Evolutionary conservation across 2,329 filamentous ascomycete genomes (phyloP).

Genomic region (Colletotrichum trifolii): DNA sequence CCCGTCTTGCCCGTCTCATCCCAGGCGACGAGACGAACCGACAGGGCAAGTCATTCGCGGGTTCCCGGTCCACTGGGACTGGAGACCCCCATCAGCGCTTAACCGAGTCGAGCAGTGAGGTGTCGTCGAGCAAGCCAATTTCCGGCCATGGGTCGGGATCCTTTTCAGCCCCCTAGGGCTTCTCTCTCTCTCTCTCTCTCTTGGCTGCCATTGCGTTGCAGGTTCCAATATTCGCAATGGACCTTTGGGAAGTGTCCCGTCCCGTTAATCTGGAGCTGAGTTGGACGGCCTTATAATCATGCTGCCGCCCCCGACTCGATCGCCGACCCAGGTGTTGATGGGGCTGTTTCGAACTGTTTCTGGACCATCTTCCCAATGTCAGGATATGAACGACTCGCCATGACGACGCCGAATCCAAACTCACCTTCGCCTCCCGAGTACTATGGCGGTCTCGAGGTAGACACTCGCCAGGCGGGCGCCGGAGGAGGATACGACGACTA

Average conservation of each 20-base stretch:
- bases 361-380: background rate
- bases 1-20: background rate
- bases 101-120: conserved; percentile 13
- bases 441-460: conserved; percentile 30
- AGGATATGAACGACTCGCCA: conserved; percentile 19
- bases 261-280: too few species aligned
- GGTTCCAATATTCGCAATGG: background rate
- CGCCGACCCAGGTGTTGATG: background rate
- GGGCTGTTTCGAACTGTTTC: background rate
- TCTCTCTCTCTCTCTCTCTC: background rate
- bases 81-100: conserved; percentile 25
- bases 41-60: conserved; percentile 21
- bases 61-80: conserved; percentile 11
- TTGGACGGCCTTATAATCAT: too few species aligned
- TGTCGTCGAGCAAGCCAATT: background rate
- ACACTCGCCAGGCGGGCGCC: conserved; percentile 12
- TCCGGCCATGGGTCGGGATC: conserved; percentile 8
- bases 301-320: background rate
- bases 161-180: conserved; percentile 8
- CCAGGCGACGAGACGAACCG: background rate
- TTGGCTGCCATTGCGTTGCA: conserved; percentile 15
- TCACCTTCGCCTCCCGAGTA: conserved; percentile 9
- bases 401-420: conserved; percentile 24
- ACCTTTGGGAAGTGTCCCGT: background rate
- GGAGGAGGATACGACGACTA: conserved; percentile 12